Percentiles rank a stretch among this genome's conserved stretches.
Evolutionary conservation across 169 alveolate species (phyloP).

Genomic region (Babesia ovata): DNA sequence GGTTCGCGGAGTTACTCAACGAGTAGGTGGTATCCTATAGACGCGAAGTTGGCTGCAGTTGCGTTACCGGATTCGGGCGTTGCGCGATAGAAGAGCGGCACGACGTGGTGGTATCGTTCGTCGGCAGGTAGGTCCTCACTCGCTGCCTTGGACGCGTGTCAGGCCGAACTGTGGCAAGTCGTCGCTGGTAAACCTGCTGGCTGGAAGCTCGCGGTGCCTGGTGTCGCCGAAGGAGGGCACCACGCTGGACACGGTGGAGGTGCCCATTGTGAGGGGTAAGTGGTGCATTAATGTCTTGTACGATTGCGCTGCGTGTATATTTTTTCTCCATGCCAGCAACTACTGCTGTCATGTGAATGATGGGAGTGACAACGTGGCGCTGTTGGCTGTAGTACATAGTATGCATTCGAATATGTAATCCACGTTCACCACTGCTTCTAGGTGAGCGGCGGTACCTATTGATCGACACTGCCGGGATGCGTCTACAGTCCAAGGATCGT

Average conservation of each 20-base stretch:
- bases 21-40: constrained; percentile 15
- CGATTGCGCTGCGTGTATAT: too few species aligned
- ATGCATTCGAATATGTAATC: background rate
- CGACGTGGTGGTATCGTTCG: constrained; percentile 53
- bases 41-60: constrained; percentile 30
- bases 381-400: background rate
- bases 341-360: background rate
- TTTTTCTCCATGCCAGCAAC: too few species aligned
- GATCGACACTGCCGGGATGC: constrained; percentile 68
- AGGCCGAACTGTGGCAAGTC: constrained; percentile 80
- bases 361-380: background rate
- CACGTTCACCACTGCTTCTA: background rate
- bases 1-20: constrained; percentile 74
- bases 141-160: constrained; percentile 11
- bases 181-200: constrained; percentile 67
- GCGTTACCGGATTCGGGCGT: constrained; percentile 51
- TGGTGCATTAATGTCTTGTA: background rate
- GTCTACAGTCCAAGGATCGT: constrained; percentile 49
- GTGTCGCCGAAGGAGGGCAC: constrained; percentile 81
- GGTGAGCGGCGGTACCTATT: constrained; percentile 18
- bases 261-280: constrained; percentile 59
- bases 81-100: constrained; percentile 48
- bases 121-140: constrained; percentile 56
- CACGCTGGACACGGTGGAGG: constrained; percentile 76
- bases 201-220: constrained; percentile 71